These are phyloP conservation scores for Chlorokybus atmophyticus DNA, from an alignment of 139 green algal species.

Conservation along the genomic window DNA sequence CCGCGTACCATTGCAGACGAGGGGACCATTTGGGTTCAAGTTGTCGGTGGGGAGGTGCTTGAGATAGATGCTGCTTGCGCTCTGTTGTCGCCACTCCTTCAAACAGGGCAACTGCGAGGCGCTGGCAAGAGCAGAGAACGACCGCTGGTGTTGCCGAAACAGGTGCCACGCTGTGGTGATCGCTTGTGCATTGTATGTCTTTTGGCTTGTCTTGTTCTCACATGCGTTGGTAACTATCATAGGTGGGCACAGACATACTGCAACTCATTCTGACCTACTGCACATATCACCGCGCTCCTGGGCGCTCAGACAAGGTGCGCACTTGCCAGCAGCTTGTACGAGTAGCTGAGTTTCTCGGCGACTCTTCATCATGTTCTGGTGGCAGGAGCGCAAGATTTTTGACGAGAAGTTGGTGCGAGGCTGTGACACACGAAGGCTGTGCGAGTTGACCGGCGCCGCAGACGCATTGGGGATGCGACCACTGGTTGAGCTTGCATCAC, in stretches of 20 bases:
- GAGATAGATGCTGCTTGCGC: too few relatives aligned
- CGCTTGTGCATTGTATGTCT: too few relatives aligned
- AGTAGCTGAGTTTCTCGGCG: background rate
- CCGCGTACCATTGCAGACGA: too few relatives aligned
- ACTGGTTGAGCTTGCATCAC: constrained; percentile 48
- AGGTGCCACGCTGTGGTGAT: too few relatives aligned
- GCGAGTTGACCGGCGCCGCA: constrained; percentile 52
- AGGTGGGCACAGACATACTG: constrained; percentile 31
- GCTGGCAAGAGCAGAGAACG: too few relatives aligned
- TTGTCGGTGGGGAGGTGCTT: too few relatives aligned
- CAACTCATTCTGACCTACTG: constrained; percentile 45
- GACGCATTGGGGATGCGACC: constrained; percentile 49
- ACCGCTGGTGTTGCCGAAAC: too few relatives aligned
- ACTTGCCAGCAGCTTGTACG: background rate
- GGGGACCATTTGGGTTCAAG: too few relatives aligned
- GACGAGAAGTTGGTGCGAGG: constrained; percentile 52
- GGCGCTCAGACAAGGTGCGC: constrained; percentile 45
- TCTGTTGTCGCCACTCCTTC: too few relatives aligned
- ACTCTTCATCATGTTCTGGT: background rate
- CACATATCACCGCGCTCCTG: constrained; percentile 36
- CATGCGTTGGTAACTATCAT: too few relatives aligned
- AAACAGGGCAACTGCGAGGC: too few relatives aligned
- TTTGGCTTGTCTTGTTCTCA: too few relatives aligned
- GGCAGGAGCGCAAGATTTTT: constrained; percentile 52
- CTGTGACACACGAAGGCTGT: constrained; percentile 45